A percentile compares a stretch with the other conserved stretches of the same genome.
Conservation (phyloP, 2,329 filamentous ascomycete species). For the Nemania sp. region DNA sequence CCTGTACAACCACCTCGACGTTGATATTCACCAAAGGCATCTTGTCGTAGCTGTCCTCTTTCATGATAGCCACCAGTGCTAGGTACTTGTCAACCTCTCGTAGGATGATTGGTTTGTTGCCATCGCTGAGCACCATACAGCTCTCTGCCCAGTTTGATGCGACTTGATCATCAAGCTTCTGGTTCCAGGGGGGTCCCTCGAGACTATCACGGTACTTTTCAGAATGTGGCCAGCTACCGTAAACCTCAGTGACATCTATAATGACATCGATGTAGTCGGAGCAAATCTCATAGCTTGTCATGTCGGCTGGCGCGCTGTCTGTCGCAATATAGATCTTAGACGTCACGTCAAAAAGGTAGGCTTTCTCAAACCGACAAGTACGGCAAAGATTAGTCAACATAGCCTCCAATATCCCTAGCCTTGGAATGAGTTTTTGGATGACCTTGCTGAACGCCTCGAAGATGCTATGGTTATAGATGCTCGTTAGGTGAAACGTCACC, state of each 20-base stretch:
- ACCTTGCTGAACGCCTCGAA: slow-evolving; percentile 99
- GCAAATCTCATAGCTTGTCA: slow-evolving; percentile 96
- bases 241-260: slow-evolving; percentile 94
- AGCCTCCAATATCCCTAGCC: slow-evolving; percentile 88
- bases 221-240: slow-evolving; percentile 71
- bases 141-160: slow-evolving; percentile 69
- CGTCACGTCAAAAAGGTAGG: slow-evolving; percentile 95
- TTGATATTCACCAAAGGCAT: slow-evolving; percentile 88
- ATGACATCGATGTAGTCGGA: slow-evolving; percentile 99
- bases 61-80: slow-evolving; percentile 83
- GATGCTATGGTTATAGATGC: slow-evolving; percentile 97
- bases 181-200: slow-evolving; percentile 63
- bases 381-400: slow-evolving; percentile 92
- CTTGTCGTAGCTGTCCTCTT: slow-evolving; percentile 80
- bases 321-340: slow-evolving; percentile 99
- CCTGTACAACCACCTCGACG: slow-evolving; percentile 78
- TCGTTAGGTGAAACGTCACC: slow-evolving; percentile 93
- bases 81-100: slow-evolving; percentile 74
- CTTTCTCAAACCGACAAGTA: slow-evolving; percentile 95
- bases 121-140: slow-evolving; percentile 67
- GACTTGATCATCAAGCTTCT: slow-evolving; percentile 66
- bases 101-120: slow-evolving; percentile 66
- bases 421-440: slow-evolving; percentile 94
- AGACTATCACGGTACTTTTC: slow-evolving; percentile 58
- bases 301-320: slow-evolving; percentile 89